Percentiles rank a stretch among this genome's conserved stretches.
Conservation (phyloP, 331 rosid genomes). For the Erythrophleum ivorense region DNA sequence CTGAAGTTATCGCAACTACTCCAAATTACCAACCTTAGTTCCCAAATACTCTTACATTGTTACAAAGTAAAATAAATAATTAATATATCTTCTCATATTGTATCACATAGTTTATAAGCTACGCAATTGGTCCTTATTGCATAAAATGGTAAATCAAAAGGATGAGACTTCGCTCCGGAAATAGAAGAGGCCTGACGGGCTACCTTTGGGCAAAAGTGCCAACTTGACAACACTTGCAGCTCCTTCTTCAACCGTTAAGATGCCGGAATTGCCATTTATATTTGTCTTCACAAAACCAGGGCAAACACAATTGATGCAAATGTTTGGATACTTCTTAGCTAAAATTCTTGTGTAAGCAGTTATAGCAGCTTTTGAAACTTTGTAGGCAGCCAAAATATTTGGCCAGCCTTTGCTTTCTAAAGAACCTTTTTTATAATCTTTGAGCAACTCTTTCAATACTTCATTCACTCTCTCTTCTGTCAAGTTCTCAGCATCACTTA, state of each 20-base stretch:
- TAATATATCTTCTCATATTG: no score
- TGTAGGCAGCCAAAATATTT: not conserved
- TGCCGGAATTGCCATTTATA: conserved; percentile 11
- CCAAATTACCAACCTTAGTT: no score
- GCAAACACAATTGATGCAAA: conserved; percentile 39
- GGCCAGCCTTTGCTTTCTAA: not conserved
- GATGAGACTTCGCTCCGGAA: not conserved
- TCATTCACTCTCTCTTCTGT: not conserved
- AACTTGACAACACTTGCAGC: conserved; percentile 37
- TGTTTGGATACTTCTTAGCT: conserved; percentile 27
- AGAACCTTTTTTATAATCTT: conserved; percentile 3
- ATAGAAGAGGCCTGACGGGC: conserved; percentile 36
- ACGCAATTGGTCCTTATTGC: no score
- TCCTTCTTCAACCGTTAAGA: conserved; percentile 38
- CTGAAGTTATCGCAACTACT: no score
- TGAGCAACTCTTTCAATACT: conserved; percentile 2
- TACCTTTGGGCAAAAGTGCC: conserved; percentile 38
- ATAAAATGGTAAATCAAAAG: not conserved
- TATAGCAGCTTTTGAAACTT: not conserved
- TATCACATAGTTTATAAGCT: no score
- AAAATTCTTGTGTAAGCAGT: conserved; percentile 38
- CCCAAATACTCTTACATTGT: no score
- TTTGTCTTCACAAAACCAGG: conserved; percentile 40
- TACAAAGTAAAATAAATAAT: no score
- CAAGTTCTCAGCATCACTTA: no score